A percentile compares a stretch with the other conserved stretches of the same genome.
phyloP scores from a whole-genome alignment of 2,329 filamentous ascomycete genomes.

The Cadophora luteo-olivacea region DNA sequence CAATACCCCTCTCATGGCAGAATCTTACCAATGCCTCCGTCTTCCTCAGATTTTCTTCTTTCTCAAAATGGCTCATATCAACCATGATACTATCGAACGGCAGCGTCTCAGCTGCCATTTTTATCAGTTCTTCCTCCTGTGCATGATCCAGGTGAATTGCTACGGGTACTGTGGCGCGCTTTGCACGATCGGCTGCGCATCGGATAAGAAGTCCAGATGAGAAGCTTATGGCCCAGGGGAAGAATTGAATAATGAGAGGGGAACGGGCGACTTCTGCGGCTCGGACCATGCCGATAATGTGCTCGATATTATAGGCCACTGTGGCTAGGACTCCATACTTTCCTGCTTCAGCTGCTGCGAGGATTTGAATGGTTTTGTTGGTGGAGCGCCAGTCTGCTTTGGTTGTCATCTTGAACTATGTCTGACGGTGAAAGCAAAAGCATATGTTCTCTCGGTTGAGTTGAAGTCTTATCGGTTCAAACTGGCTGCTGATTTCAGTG shows the following conservation, averaged over 20 bases:
- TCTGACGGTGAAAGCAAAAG: background rate
- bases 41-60: constrained; percentile 72
- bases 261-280: constrained; percentile 70
- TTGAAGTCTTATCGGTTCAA: background rate
- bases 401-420: background rate
- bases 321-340: constrained; percentile 57
- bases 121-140: constrained; percentile 63
- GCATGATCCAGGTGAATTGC: constrained; percentile 72
- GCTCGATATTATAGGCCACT: constrained; percentile 67
- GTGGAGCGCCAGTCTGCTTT: background rate
- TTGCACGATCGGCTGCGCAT: constrained; percentile 59
- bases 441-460: background rate
- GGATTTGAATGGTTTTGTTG: constrained; percentile 48
- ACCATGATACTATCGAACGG: constrained; percentile 78
- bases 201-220: constrained; percentile 59
- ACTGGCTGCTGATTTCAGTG: background rate
- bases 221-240: constrained; percentile 73
- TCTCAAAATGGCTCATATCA: constrained; percentile 77
- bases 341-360: constrained; percentile 58
- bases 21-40: constrained; percentile 60
- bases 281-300: constrained; percentile 68
- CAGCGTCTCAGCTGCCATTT: constrained; percentile 57
- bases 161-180: constrained; percentile 64
- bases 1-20: constrained; percentile 64
- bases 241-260: constrained; percentile 72